Evolutionary conservation across 1,139 yeast genomes (phyloP).

Genomic region (Yamadazyma blattariae): DNA sequence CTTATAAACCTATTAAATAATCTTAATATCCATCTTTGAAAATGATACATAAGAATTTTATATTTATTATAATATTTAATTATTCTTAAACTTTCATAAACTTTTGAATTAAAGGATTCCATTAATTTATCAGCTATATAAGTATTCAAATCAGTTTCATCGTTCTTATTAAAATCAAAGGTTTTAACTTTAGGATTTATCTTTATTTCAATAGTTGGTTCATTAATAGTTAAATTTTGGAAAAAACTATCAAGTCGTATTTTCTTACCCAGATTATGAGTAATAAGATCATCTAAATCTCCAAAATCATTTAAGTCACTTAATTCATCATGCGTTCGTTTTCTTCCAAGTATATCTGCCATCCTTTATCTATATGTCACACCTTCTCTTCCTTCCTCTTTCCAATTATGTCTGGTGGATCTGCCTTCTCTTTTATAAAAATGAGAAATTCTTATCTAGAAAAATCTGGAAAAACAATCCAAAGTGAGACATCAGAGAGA

Average conservation of each 20-base stretch:
- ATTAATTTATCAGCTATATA: constrained; percentile 27
- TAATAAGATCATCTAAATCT: constrained; percentile 5
- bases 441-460: constrained; percentile 1
- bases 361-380: too few species aligned
- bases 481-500: too few species aligned
- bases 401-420: neutral
- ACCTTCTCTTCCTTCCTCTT: too few species aligned
- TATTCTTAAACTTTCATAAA: constrained; percentile 14
- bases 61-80: constrained; percentile 24
- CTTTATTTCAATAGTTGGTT: constrained; percentile 2
- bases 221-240: constrained; percentile 16
- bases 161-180: neutral
- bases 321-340: constrained; percentile 5
- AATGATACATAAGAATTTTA: constrained; percentile 23
- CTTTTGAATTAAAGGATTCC: constrained; percentile 20
- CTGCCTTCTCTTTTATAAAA: neutral
- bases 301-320: too few species aligned
- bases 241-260: constrained; percentile 24
- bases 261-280: constrained; percentile 16
- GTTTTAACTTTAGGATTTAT: constrained; percentile 18
- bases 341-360: neutral
- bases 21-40: constrained; percentile 37
- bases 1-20: constrained; percentile 35
- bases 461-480: constrained; percentile 1
- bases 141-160: constrained; percentile 15